Base-by-base conservation (phyloP, 2,329 filamentous ascomycete species). In the Verticillium isaacii region DNA sequence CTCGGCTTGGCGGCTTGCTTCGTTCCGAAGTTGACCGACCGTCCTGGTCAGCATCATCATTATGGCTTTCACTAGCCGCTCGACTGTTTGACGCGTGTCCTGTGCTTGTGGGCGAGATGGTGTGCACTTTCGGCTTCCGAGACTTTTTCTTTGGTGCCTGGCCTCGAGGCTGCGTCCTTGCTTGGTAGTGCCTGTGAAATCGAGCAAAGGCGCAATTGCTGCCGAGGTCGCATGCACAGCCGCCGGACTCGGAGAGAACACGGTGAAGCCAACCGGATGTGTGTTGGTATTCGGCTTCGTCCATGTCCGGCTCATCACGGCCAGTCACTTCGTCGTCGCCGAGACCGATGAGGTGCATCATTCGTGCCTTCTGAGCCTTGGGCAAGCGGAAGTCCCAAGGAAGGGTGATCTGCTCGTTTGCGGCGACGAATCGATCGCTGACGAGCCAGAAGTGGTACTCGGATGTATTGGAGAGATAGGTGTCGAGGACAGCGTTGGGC, bases 381-480 rank as follows among this genome's bases (percentile, higher is more conserved):
- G 79, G 85, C 66, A 83, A 84, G 66, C 75, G 85, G 76, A 82
- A 94, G 70, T 87, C 91, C 91, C 81, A 92, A 60, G 78, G 85
- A 68, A 82, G 84, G 32, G 81, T 91, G 69, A 85, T 86, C 68
- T 87, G 85, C 68, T 88, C 86, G 50, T 82, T 80, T 1, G 86
- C 80, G 17, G 82, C 75, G 61, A 98, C 93, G 41, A 89, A 83
- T 60, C 90, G 85, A 68, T 91, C 91, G 68, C 92, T 93, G 63
- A 97, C 87, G 65, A 97, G 89, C 85, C 94, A 97, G 74, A 98
- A 97, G 71, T 95, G 92, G 71, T 94, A 96, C 66, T 94, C 89
- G 1, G 87, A 88, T 3, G 85, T 83, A 56, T 87, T 88, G 1
- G 91, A 91, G 57, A 97, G 85, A 66, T 93, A 91, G 0, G 93